Evolutionary conservation across 2,329 filamentous ascomycete genomes (phyloP).

Genomic region (Xylaria multiplex): DNA sequence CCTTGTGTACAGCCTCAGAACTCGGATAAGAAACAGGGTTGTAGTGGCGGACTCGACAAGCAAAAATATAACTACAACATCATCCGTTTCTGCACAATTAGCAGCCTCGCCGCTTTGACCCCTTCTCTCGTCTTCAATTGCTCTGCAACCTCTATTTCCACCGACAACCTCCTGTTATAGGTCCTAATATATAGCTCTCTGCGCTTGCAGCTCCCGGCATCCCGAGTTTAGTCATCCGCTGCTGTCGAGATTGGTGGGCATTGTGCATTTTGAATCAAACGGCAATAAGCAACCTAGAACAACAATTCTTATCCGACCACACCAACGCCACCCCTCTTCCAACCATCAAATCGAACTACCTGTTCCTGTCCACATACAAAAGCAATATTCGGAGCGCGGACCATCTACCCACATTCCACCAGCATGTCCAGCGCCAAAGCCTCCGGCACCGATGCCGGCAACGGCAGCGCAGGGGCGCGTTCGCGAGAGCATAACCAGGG

Average conservation of each 20-base stretch:
- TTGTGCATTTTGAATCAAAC: slow-evolving; percentile 5
- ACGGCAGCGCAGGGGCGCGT: slow-evolving; percentile 53
- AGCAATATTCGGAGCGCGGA: neutral
- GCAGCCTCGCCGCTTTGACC: slow-evolving; percentile 4
- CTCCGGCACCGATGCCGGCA: slow-evolving; percentile 63
- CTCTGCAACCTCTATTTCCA: neutral
- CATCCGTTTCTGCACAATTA: slow-evolving; percentile 2
- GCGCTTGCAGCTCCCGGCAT: neutral
- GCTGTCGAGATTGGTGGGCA: slow-evolving; percentile 11
- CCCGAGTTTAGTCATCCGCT: slow-evolving; percentile 4
- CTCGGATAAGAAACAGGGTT: neutral
- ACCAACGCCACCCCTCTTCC: neutral
- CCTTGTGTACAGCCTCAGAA: neutral
- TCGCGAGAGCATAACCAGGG: slow-evolving; percentile 78
- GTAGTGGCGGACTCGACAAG: slow-evolving; percentile 10
- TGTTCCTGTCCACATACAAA: neutral
- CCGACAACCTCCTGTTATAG: neutral
- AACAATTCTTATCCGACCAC: neutral
- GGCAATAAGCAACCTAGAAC: neutral
- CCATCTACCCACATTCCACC: slow-evolving; percentile 3
- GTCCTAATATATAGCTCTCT: neutral
- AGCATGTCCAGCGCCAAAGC: slow-evolving; percentile 62
- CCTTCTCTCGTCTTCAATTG: slow-evolving; percentile 3
- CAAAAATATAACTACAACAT: slow-evolving; percentile 3
- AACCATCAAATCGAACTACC: neutral